Evolutionary conservation across 805 yeast species (phyloP).

Genomic region (Kazachstania bromeliacearum): DNA sequence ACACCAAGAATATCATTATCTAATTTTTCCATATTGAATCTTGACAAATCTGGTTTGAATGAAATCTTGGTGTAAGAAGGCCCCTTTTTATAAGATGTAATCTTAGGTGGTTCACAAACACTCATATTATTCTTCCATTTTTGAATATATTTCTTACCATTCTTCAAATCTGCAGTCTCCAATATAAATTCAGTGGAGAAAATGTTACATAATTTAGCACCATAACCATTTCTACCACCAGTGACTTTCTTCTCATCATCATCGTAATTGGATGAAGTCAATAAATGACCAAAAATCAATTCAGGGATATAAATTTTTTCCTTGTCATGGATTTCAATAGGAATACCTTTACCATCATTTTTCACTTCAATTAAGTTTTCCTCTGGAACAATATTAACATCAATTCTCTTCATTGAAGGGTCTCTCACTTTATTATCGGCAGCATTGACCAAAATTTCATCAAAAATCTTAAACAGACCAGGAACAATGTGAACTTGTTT

Average conservation of each 20-base stretch:
- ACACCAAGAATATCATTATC: constrained; percentile 81
- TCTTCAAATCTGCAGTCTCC: constrained; percentile 75
- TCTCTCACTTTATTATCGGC: constrained; percentile 98
- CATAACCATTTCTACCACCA: constrained; percentile 98
- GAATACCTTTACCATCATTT: constrained; percentile 94
- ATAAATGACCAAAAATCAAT: constrained; percentile 86
- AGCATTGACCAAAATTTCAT: constrained; percentile 93
- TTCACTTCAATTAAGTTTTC: constrained; percentile 65
- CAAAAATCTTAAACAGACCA: constrained; percentile 91
- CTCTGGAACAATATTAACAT: constrained; percentile 72
- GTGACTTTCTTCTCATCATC: constrained; percentile 92
- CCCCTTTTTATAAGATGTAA: constrained; percentile 41
- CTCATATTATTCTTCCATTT: constrained; percentile 86
- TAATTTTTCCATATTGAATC: constrained; percentile 75
- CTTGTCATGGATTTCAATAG: constrained; percentile 84
- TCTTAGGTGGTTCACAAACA: constrained; percentile 63
- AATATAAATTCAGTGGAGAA: constrained; percentile 80
- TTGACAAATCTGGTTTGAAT: constrained; percentile 76
- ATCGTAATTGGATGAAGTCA: constrained; percentile 93
- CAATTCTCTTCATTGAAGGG: constrained; percentile 76
- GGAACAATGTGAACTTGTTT: constrained; percentile 76
- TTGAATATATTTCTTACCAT: constrained; percentile 61
- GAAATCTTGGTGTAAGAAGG: constrained; percentile 79
- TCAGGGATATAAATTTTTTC: constrained; percentile 93
- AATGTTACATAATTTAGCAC: constrained; percentile 95